Evolutionary conservation across 1,284 basidiomycete genomes (phyloP).

Genomic region (Sanghuangporus weigelae): DNA sequence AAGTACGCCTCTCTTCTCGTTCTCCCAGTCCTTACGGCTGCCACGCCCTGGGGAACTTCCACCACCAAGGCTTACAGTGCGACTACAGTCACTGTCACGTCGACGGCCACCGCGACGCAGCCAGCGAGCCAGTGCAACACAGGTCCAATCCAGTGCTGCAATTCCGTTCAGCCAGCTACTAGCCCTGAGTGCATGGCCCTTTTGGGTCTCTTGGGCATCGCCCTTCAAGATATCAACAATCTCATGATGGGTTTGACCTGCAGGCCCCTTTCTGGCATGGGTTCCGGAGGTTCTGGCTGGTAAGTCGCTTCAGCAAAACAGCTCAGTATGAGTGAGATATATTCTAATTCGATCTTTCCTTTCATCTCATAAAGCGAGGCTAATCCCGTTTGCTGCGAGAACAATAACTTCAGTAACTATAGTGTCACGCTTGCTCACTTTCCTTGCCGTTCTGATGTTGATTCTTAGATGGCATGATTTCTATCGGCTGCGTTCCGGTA

Average conservation of each 20-base stretch:
- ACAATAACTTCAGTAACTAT: constrained; percentile 24
- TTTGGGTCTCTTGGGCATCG: constrained; percentile 22
- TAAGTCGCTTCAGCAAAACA: constrained; percentile 1
- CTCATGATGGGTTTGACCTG: constrained; percentile 25
- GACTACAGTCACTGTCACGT: too few species aligned
- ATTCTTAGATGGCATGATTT: constrained; percentile 31
- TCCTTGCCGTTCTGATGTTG: neutral
- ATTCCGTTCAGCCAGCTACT: constrained; percentile 23
- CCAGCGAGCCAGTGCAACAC: too few species aligned
- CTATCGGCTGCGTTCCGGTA: constrained; percentile 36
- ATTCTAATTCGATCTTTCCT: constrained; percentile 19
- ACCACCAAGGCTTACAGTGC: too few species aligned
- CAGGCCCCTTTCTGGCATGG: constrained; percentile 24
- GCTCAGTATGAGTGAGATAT: too few species aligned
- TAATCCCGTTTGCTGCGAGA: neutral
- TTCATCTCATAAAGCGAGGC: constrained; percentile 24
- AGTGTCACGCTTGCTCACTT: neutral
- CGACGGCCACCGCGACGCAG: too few species aligned
- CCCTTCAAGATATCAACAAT: constrained; percentile 20
- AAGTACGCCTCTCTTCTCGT: too few species aligned
- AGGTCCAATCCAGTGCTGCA: constrained; percentile 27
- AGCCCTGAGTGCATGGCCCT: constrained; percentile 7
- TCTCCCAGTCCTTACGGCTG: too few species aligned
- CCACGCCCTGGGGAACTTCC: too few species aligned
- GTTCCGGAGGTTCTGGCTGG: constrained; percentile 22